phyloP scores from a whole-genome alignment of 1,284 basidiomycete species.

The Inonotus obliquus region DNA sequence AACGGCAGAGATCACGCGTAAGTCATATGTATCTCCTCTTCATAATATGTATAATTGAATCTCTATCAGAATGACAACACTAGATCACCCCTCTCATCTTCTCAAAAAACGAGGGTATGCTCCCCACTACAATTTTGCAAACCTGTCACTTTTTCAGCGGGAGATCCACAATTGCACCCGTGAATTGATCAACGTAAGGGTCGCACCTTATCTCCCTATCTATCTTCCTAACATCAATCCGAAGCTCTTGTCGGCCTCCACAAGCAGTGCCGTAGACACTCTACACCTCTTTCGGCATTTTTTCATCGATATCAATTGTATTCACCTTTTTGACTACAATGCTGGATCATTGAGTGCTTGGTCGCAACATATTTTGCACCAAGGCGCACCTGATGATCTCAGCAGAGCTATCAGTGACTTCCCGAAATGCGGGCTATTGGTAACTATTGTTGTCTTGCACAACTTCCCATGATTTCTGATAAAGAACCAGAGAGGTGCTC shows the following conservation, averaged over 20 bases:
- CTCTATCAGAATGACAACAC: conserved; percentile 19
- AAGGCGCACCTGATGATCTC: conserved; percentile 14
- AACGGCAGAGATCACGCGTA: conserved; percentile 25
- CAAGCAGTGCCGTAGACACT: conserved; percentile 15
- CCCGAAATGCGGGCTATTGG: conserved; percentile 21
- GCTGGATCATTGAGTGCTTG: conserved; percentile 19
- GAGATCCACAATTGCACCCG: conserved; percentile 18
- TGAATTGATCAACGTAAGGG: conserved; percentile 17
- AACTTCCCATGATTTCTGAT: background rate
- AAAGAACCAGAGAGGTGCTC: conserved; percentile 11
- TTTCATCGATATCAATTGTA: conserved; percentile 18
- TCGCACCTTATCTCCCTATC: background rate
- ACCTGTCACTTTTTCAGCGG: conserved; percentile 20
- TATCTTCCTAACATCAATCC: background rate
- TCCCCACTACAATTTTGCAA: conserved; percentile 19
- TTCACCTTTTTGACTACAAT: conserved; percentile 17
- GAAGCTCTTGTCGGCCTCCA: background rate
- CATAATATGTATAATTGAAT: background rate
- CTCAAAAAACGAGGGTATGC: conserved; percentile 18
- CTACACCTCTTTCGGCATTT: conserved; percentile 21
- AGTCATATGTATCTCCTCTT: background rate
- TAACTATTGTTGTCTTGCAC: background rate
- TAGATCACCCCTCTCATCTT: conserved; percentile 19
- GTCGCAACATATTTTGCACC: conserved; percentile 7
- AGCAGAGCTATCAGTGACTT: conserved; percentile 20